These are phyloP conservation scores for Pythium diclinum DNA, from an alignment of 352 stramenopile genomes.

Conservation along the genomic window DNA sequence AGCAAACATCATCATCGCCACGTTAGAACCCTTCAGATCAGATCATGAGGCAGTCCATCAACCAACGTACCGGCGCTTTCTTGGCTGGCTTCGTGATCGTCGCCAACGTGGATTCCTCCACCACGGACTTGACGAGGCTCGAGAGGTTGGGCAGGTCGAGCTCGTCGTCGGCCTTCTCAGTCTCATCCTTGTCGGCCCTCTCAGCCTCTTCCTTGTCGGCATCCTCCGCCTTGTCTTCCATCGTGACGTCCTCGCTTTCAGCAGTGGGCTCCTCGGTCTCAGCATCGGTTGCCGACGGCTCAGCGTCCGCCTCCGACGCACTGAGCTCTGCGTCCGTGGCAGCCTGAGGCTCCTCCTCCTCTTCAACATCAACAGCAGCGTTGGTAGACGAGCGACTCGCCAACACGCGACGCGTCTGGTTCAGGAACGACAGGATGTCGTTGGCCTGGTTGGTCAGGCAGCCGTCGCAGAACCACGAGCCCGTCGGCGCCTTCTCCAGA, in stretches of 20 bases:
- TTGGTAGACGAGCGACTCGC: not conserved
- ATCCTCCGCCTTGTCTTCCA: conserved; percentile 7
- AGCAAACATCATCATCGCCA: not conserved
- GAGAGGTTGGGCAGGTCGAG: conserved; percentile 2
- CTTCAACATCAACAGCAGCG: not conserved
- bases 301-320: conserved; percentile 9
- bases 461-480: conserved; percentile 33
- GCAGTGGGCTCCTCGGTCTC: not conserved
- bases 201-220: not conserved
- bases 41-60: not conserved
- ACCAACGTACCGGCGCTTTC: conserved; percentile 14
- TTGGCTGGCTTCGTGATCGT: not conserved
- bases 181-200: not conserved
- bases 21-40: not conserved
- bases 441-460: conserved; percentile 39
- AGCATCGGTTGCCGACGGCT: not conserved
- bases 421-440: conserved; percentile 61
- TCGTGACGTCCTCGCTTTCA: conserved; percentile 3
- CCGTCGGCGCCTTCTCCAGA: conserved; percentile 38
- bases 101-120: conserved; percentile 1
- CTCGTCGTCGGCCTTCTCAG: not conserved
- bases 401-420: conserved; percentile 54
- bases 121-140: not conserved
- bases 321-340: conserved; percentile 17
- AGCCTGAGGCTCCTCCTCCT: conserved; percentile 9